Base-by-base conservation (phyloP, 192 early-diverging fungal genomes). In the Coemansia sp. region DNA sequence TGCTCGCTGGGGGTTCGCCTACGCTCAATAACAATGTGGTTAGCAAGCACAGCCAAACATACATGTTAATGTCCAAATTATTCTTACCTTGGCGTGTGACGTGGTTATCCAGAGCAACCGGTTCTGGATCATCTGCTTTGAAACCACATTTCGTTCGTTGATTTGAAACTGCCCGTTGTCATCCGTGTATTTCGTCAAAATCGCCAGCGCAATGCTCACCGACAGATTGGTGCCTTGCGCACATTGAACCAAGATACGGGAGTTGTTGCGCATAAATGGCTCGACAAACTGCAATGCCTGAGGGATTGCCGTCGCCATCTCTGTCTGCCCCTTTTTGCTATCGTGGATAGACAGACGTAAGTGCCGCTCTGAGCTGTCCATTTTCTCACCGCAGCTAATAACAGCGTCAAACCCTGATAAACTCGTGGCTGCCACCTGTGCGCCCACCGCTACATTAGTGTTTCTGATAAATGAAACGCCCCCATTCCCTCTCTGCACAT, bases 281-380 rank as follows among this genome's bases (percentile, higher is more conserved):
- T 47, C 37, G 8, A 88, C 60, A 77, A 86, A 88, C 14, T 70
- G 73, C 10, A 93, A 41, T 0, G 86, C 89, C 6, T 51, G 58
- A 4, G 85, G 79, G 61, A 96, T 88, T 27, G 64, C 79, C 23
- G 69, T 68, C 15, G 70, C 71, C 23, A 96, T 82, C 24, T 65
- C 76, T 24, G 85, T 71, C 71, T 92, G 91, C 5, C 94, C 94
- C 54, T 86, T 88, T 70, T 96, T 96, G n/a, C 94, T 91, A 64
- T 94, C 92, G 0, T 90, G 90, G 55, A 96, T 93, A 4, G 86
- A 73, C 52, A 96, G 59, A 61, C 85, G 89, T 25, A 94, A 41
- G 70, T 92, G 94, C 10, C 60, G 29, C 19, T 27, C 14, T 15
- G n/a, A 15, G n/a, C n/a, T 37, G n/a, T 11, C 3, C n/a, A 19